These are phyloP conservation scores for Lasiosphaeria hispida DNA, from an alignment of 495 filamentous ascomycete genomes.

Conservation along the genomic window DNA sequence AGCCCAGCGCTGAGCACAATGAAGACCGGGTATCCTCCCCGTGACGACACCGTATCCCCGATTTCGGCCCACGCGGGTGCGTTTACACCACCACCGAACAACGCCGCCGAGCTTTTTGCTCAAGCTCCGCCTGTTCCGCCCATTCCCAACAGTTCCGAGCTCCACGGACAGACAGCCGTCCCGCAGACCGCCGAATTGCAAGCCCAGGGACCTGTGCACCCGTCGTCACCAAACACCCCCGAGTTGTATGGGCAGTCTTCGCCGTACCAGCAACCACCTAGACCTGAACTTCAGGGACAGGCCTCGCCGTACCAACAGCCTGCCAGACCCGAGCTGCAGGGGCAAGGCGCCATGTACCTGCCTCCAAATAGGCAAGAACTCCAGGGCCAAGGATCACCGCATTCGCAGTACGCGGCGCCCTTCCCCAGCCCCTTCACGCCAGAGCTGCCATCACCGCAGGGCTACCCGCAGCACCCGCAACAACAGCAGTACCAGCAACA, in stretches of 20 bases:
- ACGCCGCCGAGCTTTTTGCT: conserved; percentile 25
- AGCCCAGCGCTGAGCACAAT: conserved; percentile 33
- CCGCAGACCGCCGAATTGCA: conserved; percentile 18
- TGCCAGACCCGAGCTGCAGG: conserved; percentile 19
- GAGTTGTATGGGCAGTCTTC: conserved; percentile 26
- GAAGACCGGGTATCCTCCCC: conserved; percentile 19
- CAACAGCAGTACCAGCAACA: conserved; percentile 9
- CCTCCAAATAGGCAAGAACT: conserved; percentile 13
- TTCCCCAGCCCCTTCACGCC: too few species aligned
- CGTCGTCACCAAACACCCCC: conserved; percentile 16
- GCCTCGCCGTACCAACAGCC: conserved; percentile 4
- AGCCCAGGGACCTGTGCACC: conserved; percentile 16
- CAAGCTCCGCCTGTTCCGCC: conserved; percentile 20
- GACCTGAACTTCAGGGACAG: conserved; percentile 21
- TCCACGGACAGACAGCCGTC: conserved; percentile 29
- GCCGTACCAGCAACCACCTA: conserved; percentile 10
- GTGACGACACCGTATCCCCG: conserved; percentile 38
- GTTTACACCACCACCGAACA: conserved; percentile 24
- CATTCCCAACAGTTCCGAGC: conserved; percentile 26
- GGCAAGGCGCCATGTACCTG: conserved; percentile 20
- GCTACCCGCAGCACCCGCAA: conserved; percentile 8
- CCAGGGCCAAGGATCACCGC: conserved; percentile 11
- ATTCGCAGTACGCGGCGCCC: conserved; percentile 11
- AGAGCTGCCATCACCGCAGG: conserved; percentile 11
- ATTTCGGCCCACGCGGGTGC: conserved; percentile 30